A percentile compares a stretch with the other conserved stretches of the same genome.
These are phyloP conservation scores for Clavispora santaluciae DNA, from an alignment of 805 yeast genomes.

Conservation along the genomic window DNA sequence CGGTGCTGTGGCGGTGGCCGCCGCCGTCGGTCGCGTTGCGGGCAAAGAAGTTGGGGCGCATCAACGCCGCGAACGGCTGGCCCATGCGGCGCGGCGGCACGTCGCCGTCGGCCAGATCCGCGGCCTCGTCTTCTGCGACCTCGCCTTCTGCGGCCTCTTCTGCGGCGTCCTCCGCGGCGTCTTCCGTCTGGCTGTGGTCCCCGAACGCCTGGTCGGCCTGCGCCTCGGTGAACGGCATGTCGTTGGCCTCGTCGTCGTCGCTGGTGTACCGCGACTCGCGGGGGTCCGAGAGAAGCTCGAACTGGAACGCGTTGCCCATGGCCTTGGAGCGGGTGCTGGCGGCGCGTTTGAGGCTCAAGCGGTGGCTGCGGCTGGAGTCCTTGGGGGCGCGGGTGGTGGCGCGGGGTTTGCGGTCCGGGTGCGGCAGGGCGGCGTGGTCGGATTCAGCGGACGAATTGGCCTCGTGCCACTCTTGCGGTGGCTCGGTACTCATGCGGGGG, in stretches of 20 bases:
- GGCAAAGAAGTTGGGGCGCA: slow-evolving; percentile 10
- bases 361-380: no score
- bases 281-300: slow-evolving; percentile 28
- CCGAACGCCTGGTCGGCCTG: slow-evolving; percentile 4
- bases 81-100: background rate
- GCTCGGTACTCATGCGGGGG: background rate
- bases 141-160: background rate
- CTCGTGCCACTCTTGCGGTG: background rate
- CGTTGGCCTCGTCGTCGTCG: slow-evolving; percentile 24
- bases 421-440: background rate
- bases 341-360: background rate
- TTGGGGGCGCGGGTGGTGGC: background rate
- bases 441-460: background rate
- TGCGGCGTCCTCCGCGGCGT: background rate
- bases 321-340: slow-evolving; percentile 12
- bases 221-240: slow-evolving; percentile 13
- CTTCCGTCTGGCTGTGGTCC: no score
- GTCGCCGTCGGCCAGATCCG: no score
- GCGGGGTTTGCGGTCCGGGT: background rate
- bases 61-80: slow-evolving; percentile 6
- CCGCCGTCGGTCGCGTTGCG: slow-evolving; percentile 7
- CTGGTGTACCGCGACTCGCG: slow-evolving; percentile 27
- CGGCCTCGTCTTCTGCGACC: background rate
- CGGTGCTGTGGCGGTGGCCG: slow-evolving; percentile 7
- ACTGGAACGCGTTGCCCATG: slow-evolving; percentile 26